Base-by-base conservation (phyloP, 176 grass and related monocot genomes). In the Oryza australiensis region DNA sequence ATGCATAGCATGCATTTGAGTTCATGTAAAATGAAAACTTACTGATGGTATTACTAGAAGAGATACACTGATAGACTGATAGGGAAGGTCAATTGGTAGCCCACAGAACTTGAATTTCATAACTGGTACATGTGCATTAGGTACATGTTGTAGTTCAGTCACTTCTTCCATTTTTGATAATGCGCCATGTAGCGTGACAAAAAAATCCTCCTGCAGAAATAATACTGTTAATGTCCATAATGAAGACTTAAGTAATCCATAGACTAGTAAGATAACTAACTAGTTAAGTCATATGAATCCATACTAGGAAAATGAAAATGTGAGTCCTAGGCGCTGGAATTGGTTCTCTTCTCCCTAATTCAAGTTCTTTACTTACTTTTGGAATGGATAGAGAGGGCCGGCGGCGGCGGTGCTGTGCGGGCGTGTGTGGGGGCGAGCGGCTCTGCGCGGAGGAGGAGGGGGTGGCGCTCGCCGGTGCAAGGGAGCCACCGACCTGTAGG, bases 31-130 rank as follows among this genome's bases (percentile, higher is more conserved):
- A 68, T 81, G 49, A 16, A 22, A 51, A 85, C 88, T 80, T 88
- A 97, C 94, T 46, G 81, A 77, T 38, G 94, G 92, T 85, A 97
- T 89, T 62, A 97, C 92, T 89, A 84, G 81, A 78, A 85, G 94
- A 42, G 94, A 97, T 79, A 97, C 86, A 75, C 95, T 98, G 77
- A 92, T 90, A n/a, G n/a, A n/a, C n/a, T n/a, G n/a, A 89, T 98
- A 94, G 69, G 94, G 90, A 78, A 94, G 88, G 76, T 98, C 95
- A 74, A 98, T 98, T 46, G 90, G 88, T 83, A 98, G 91, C 55
- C 95, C 92, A 74, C 43, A 86, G 74, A 91, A 94, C 76, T 98
- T 98, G 68, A 98, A 94, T 91, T 88, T 98, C 90, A 98, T 84
- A 80, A 98, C 90, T 76, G 95, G 95, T 78, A 98, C 95, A 51